Percentiles rank a stretch among this genome's conserved stretches.
These are phyloP conservation scores for Anthracocystis panici-leucophaei DNA, from an alignment of 1,284 basidiomycete genomes.

Conservation along the genomic window DNA sequence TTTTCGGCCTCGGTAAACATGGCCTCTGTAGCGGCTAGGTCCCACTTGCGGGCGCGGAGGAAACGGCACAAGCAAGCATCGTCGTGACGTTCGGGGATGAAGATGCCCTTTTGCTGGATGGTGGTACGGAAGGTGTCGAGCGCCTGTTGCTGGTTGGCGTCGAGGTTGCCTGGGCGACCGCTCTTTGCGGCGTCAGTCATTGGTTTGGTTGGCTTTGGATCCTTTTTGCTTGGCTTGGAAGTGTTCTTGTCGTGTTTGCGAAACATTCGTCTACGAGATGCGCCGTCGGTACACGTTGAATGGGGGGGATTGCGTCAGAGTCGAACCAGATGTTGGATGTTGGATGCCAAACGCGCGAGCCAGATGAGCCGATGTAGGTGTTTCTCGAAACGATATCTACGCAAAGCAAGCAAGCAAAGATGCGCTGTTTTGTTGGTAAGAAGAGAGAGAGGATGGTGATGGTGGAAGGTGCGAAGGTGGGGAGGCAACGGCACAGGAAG, in stretches of 20 bases:
- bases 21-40: constrained; percentile 81
- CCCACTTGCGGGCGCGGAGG: constrained; percentile 92
- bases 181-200: constrained; percentile 42
- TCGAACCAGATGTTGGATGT: neutral
- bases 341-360: neutral
- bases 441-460: too few species aligned
- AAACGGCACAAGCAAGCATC: constrained; percentile 73
- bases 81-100: constrained; percentile 65
- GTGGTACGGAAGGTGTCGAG: constrained; percentile 59
- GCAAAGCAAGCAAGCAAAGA: too few species aligned
- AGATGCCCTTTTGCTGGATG: constrained; percentile 64
- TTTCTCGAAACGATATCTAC: too few species aligned
- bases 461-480: neutral
- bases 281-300: neutral
- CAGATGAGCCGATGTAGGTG: neutral
- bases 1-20: constrained; percentile 88
- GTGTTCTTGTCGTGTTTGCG: constrained; percentile 48
- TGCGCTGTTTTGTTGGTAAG: too few species aligned
- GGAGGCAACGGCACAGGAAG: neutral
- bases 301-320: neutral
- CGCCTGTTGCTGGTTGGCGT: constrained; percentile 60
- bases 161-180: constrained; percentile 65
- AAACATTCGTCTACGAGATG: constrained; percentile 34
- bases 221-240: constrained; percentile 59
- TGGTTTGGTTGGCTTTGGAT: constrained; percentile 18